phyloP scores from a whole-genome alignment of 2,329 filamentous ascomycete genomes.

The Zymoseptoria brevis region DNA sequence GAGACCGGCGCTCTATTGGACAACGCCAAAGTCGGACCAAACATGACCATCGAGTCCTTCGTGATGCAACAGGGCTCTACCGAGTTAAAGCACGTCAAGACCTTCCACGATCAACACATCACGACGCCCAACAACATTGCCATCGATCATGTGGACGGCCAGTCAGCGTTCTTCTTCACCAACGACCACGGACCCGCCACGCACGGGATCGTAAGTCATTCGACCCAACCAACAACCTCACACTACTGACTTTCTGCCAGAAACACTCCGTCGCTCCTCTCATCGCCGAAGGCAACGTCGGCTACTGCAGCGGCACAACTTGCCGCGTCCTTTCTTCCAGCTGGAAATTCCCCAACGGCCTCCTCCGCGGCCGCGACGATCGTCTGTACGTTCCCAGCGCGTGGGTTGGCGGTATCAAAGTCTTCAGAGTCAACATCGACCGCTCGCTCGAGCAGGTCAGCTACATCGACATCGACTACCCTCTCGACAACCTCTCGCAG shows the following conservation, averaged over 20 bases:
- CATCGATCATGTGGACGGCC: constrained; percentile 1
- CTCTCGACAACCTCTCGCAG: constrained; percentile 17
- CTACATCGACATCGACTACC: constrained; percentile 10
- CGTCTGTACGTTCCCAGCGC: constrained; percentile 15
- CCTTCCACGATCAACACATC: constrained; percentile 12
- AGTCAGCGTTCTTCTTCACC: constrained; percentile 15
- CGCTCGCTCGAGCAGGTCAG: constrained; percentile 5
- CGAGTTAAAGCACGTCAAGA: constrained; percentile 5
- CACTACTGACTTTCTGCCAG: background rate
- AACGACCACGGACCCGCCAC: constrained; percentile 19
- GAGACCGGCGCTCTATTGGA: constrained; percentile 9
- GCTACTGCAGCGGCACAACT: constrained; percentile 8
- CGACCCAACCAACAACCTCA: background rate
- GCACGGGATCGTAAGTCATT: constrained; percentile 4
- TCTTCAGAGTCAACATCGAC: constrained; percentile 8
- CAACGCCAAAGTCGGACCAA: constrained; percentile 4
- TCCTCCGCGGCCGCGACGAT: constrained; percentile 5
- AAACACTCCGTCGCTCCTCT: constrained; percentile 10
- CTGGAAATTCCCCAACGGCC: constrained; percentile 17
- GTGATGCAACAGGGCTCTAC: constrained; percentile 3
- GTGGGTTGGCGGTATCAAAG: constrained; percentile 11
- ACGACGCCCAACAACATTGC: constrained; percentile 19
- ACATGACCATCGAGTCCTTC: constrained; percentile 18
- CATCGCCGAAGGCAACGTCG: constrained; percentile 14
- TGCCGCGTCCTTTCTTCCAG: constrained; percentile 8